A percentile compares a stretch with the other conserved stretches of the same genome.
phyloP scores from a whole-genome alignment of 2,329 filamentous ascomycete species.

The Aspergillus aculeatus region DNA sequence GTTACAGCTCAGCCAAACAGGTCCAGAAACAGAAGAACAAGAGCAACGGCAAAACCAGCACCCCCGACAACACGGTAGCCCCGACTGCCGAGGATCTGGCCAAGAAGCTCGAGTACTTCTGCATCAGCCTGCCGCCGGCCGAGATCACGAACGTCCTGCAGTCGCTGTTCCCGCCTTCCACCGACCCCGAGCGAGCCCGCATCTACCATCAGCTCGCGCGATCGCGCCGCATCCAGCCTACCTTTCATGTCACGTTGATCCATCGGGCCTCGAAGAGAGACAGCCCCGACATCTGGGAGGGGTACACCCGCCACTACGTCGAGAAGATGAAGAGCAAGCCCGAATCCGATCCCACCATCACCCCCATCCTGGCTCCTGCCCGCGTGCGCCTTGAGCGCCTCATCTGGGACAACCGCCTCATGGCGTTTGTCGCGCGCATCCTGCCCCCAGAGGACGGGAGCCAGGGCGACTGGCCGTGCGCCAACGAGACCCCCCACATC shows the following conservation, averaged over 20 bases:
- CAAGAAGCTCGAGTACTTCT: constrained; percentile 66
- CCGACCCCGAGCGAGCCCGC: constrained; percentile 54
- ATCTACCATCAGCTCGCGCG: constrained; percentile 77
- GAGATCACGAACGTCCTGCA: constrained; percentile 63
- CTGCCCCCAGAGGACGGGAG: constrained; percentile 43
- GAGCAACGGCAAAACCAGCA: constrained; percentile 18
- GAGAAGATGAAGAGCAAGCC: constrained; percentile 31
- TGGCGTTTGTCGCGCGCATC: constrained; percentile 85
- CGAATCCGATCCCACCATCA: constrained; percentile 24
- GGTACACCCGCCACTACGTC: constrained; percentile 63
- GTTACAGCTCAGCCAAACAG: constrained; percentile 36
- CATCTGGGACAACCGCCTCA: constrained; percentile 81
- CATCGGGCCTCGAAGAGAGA: constrained; percentile 67
- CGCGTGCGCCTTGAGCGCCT: constrained; percentile 62
- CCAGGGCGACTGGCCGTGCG: constrained; percentile 60
- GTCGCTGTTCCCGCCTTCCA: constrained; percentile 60
- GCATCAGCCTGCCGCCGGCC: constrained; percentile 54
- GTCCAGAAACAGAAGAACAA: constrained; percentile 44
- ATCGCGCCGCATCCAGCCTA: constrained; percentile 71
- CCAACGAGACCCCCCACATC: constrained; percentile 79
- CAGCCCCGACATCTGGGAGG: constrained; percentile 71
- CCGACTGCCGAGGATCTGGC: constrained; percentile 39
- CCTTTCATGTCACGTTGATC: constrained; percentile 92
- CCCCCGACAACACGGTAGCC: constrained; percentile 23
- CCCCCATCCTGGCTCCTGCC: constrained; percentile 35